Base-by-base conservation (phyloP, 1,284 basidiomycete species). In the Ceratobasidium sp. region DNA sequence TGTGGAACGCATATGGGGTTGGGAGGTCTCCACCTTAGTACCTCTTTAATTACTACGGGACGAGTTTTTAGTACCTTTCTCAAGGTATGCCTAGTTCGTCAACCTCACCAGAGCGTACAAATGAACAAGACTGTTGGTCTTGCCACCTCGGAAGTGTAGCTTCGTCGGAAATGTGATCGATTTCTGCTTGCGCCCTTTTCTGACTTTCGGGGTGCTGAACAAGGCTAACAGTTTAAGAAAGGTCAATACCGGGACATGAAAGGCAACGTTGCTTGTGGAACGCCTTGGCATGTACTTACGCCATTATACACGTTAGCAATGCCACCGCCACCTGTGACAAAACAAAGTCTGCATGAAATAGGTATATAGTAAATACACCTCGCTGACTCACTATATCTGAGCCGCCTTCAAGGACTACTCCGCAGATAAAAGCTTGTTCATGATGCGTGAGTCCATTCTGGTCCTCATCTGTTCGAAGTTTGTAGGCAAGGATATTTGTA, bases 41-140 rank as follows among this genome's bases (percentile, higher is more conserved):
- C 52, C 32, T 69, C 64, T 23, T 69, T 69, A 11, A 69, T 28
- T 14, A 69, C 64, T 69, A 21, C n/a, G n/a, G n/a, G n/a, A n/a
- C n/a, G n/a, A n/a, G n/a, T n/a, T n/a, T n/a, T n/a, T n/a, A n/a
- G n/a, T n/a, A n/a, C n/a, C n/a, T n/a, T n/a, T n/a, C n/a, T n/a
- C n/a, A n/a, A n/a, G n/a, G n/a, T n/a, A n/a, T 54, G 26, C 23
- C 32, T 5, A 23, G n/a, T n/a, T n/a, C n/a, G 38, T 26, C 14
- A 35, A 23, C 21, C 30, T 4, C 23, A 55, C 64, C 64, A 13
- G 64, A 50, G 2, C 64, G 2, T 46, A 57, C 52, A 46, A 69
- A 69, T 3, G 64, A 52, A 50, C 55, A 44, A 2, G 23, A 38
- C 21, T 69, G 64, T 18, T 69, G 52, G 21, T 69, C 52, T 1